Percentiles rank a stretch among this genome's conserved stretches.
phyloP scores from a whole-genome alignment of 1,139 yeast genomes.

The Taphrina confusa region DNA sequence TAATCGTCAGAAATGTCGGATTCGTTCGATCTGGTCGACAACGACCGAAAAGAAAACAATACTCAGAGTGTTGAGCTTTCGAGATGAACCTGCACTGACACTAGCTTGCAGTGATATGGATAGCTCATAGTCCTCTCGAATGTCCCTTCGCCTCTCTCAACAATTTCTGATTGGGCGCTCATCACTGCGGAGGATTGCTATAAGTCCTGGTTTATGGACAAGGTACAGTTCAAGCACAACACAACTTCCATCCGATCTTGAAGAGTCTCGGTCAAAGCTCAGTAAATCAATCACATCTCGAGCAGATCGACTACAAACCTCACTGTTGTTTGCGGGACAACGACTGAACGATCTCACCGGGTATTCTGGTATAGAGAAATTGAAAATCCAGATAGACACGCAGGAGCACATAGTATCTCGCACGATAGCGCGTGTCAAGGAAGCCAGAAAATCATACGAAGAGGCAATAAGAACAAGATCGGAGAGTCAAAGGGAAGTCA shows the following conservation, averaged over 20 bases:
- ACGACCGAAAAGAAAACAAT: too few species aligned
- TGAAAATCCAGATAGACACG: constrained; percentile 62
- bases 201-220: too few species aligned
- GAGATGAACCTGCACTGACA: too few species aligned
- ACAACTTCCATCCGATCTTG: constrained; percentile 6
- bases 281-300: constrained; percentile 18
- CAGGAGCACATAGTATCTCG: constrained; percentile 39
- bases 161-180: too few species aligned
- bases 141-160: too few species aligned
- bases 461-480: constrained; percentile 68
- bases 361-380: constrained; percentile 72
- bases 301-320: constrained; percentile 64
- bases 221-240: background rate
- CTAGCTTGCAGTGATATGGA: too few species aligned
- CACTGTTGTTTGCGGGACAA: constrained; percentile 68
- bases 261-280: constrained; percentile 5
- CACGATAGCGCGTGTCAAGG: constrained; percentile 47
- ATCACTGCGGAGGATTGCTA: too few species aligned
- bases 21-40: too few species aligned
- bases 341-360: constrained; percentile 91
- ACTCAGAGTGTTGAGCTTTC: too few species aligned
- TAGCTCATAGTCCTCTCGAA: too few species aligned
- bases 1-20: too few species aligned
- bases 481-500: constrained; percentile 78
- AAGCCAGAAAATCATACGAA: constrained; percentile 58